Conservation (phyloP, 129 eudicot species). For the Flaveria bidentis region DNA sequence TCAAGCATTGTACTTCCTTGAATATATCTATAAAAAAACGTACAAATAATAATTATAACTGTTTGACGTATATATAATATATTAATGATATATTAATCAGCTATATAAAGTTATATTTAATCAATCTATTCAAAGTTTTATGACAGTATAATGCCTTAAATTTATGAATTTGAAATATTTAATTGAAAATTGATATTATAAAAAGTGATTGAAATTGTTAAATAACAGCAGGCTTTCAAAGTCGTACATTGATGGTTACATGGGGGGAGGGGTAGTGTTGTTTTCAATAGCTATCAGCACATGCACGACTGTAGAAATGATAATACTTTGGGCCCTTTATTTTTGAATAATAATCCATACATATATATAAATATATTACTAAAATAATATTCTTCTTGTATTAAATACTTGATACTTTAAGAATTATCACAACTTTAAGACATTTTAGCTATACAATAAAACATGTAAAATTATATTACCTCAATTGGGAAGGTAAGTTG, state of each 20-base stretch:
- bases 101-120: no score
- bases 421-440: no score
- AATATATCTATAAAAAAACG: no score
- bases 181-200: background rate
- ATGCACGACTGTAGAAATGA: constrained; percentile 20
- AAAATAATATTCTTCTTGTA: no score
- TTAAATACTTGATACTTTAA: no score
- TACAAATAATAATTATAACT: background rate
- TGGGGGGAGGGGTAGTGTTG: constrained; percentile 30
- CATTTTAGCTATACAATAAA: no score
- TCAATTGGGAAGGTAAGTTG: no score
- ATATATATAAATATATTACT: background rate
- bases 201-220: background rate
- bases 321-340: background rate
- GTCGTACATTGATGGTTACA: constrained; percentile 30
- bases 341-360: background rate
- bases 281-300: constrained; percentile 33
- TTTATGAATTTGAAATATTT: background rate
- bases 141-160: background rate
- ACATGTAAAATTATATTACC: no score
- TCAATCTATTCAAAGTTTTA: background rate
- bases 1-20: background rate
- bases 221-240: background rate
- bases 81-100: no score
- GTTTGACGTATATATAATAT: background rate